Base-by-base conservation (phyloP, 2,329 filamentous ascomycete genomes). In the Xylaria sp. region DNA sequence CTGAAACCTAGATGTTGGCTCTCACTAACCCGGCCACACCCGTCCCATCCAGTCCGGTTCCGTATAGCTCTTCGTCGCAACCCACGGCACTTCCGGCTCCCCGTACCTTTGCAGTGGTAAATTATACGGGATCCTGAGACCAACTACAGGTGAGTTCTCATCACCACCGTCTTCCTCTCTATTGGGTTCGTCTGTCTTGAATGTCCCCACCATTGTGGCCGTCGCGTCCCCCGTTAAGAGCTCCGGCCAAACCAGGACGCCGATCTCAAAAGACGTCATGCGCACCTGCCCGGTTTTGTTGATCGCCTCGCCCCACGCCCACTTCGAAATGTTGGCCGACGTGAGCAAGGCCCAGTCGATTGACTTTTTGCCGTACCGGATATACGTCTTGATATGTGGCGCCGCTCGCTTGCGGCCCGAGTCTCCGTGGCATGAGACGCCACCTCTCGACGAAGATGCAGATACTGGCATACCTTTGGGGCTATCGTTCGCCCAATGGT, bases 301-400 rank as follows among this genome's bases (percentile, higher is more conserved):
- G 1, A 77, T 77, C 2, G 86, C 82, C 42, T 91, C 89, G 1
- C 94, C 94, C 94, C 94, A 97, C 0, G 94, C 94, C 78, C 97
- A 93, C 68, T 90, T 95, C 1, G 92, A 96, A 2, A 97, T 78
- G 72, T 97, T 97, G n/a, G 94, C 93, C n/a, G 92, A 96, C 0
- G 93, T 96, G 1, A 96, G 77, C 69, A 97, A 83, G 1, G 92
- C 93, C 94, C 94, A 97, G 74, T 96, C 92, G 44, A 96, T 89
- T 0, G 73, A 76, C 20, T 80, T 74, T n/a, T 77, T 71, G 60
- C 81, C 79, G 71, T 85, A 94, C 4, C 92, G 87, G 50, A 94
- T 89, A 74, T 96, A 97, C 0, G 93, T 97, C 77, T 97, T 97
- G 76, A 97, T 92, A 72, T 97, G 94, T 0, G 94, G 94, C 0